phyloP scores from a whole-genome alignment of 129 eudicot species.

The Escallonia rubra region DNA sequence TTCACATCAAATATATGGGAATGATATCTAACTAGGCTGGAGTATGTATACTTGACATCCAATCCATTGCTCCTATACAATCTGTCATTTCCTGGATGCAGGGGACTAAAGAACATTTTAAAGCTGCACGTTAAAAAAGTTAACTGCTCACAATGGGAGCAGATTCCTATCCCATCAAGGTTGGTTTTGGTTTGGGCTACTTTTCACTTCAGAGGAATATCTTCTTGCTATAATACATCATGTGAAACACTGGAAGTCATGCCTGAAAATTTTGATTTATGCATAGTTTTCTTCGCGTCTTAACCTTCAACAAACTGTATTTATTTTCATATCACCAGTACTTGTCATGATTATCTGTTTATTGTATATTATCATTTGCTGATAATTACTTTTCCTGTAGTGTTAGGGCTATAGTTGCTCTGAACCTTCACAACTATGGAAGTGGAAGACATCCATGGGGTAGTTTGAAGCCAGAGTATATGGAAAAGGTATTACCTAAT shows the following conservation, averaged over 20 bases:
- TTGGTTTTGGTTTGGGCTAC: constrained; percentile 10
- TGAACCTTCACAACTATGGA: constrained; percentile 92
- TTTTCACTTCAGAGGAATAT: not conserved
- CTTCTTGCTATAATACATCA: no score
- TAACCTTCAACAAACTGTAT: no score
- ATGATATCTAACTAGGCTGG: no score
- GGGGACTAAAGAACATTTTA: constrained; percentile 89
- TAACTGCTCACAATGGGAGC: constrained; percentile 71
- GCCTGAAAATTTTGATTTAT: no score
- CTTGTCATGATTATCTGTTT: no score
- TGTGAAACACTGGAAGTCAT: no score
- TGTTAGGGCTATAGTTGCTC: constrained; percentile 86
- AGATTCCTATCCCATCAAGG: constrained; percentile 80
- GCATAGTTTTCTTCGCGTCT: no score
- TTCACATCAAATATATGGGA: not conserved
- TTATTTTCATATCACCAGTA: no score
- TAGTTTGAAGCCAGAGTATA: constrained; percentile 69
- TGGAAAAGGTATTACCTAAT: constrained; percentile 59
- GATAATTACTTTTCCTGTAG: constrained; percentile 36
- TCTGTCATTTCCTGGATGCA: constrained; percentile 27
- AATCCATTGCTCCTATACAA: not conserved
- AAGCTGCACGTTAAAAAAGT: constrained; percentile 68
- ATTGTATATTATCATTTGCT: not conserved
- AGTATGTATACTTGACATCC: not conserved
- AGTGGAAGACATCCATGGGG: constrained; percentile 99